Base-by-base conservation (phyloP, 179 eudicot species). In the Pouteria campechiana region DNA sequence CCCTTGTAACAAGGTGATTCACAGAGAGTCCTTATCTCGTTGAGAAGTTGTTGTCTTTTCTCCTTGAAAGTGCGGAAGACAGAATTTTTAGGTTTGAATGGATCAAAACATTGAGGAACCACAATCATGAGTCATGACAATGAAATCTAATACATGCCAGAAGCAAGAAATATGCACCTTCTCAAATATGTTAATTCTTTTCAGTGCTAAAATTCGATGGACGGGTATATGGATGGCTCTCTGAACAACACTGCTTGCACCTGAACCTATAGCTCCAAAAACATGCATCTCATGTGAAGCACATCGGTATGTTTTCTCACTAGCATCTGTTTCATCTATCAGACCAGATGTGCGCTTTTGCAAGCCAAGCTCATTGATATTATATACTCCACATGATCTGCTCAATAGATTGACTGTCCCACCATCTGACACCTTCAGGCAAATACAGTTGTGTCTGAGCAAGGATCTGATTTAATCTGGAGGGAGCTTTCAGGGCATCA, bases 211-310 rank as follows among this genome's bases (percentile, higher is more conserved):
- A 37, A 86, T 76, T 58, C 89, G 61, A 67, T 90, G 95, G 43
- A 58, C 64, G 5, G 98, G 98, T 44, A 85, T 79, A 56, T 81
- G 98, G 54, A 90, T 64, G 41, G 98, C 98, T 65, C 95, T 65
- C 61, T 90, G 95, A 53, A 85, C 98, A 63, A 90, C 78, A 68
- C 98, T 90, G 68, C 95, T 90, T 28, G 98, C 98, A 42, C 95
- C 98, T 64, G 81, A 74, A 50, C 98, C 98, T 14, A 90, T 90
- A 34, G 95, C 75, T 50, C 93, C 98, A 79, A 76, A 90, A 32
- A 90, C 35, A 63, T 93, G 68, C 93, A 81, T 90, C 78, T 90
- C 98, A 60, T 65, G 74, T 19, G 98, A 90, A 32, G 93, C 90
- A 62, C 93, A 81, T 12, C 59, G 72, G 37, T 78, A 90, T 2